Evolutionary conservation across 179 eudicot genomes (phyloP).

Genomic region (Silene noctiflora): DNA sequence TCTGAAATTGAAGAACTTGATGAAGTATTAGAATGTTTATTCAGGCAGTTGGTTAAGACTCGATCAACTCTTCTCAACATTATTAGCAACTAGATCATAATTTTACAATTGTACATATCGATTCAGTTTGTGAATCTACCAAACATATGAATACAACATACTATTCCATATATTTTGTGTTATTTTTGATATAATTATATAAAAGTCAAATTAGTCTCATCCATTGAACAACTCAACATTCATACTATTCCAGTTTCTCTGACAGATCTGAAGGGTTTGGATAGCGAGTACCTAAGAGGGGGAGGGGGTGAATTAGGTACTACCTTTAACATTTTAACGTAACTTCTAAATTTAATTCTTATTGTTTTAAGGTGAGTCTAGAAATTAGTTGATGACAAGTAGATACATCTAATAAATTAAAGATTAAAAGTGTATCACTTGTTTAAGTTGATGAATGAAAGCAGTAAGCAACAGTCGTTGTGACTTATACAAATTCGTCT

Average conservation of each 20-base stretch:
- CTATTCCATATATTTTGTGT: not conserved
- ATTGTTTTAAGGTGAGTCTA: no score
- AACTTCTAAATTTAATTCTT: no score
- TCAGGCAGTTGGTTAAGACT: constrained; percentile 44
- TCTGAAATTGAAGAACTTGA: constrained; percentile 36
- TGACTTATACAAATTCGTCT: no score
- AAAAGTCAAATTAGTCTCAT: not conserved
- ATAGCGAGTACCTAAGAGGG: no score
- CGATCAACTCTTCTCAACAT: constrained; percentile 46
- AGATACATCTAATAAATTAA: no score
- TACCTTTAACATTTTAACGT: no score
- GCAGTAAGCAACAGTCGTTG: no score
- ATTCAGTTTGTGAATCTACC: not conserved
- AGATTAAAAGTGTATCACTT: no score
- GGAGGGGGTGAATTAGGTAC: no score
- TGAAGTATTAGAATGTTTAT: constrained; percentile 34
- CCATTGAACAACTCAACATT: not conserved
- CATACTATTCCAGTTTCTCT: not conserved
- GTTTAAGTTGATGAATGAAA: no score
- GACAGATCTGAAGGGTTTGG: no score
- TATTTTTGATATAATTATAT: not conserved
- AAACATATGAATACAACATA: not conserved
- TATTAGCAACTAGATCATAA: constrained; percentile 33
- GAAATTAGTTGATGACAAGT: no score
- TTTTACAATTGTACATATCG: not conserved